phyloP scores from a whole-genome alignment of 345 rosid genomes.

The Gossypium thurberi region DNA sequence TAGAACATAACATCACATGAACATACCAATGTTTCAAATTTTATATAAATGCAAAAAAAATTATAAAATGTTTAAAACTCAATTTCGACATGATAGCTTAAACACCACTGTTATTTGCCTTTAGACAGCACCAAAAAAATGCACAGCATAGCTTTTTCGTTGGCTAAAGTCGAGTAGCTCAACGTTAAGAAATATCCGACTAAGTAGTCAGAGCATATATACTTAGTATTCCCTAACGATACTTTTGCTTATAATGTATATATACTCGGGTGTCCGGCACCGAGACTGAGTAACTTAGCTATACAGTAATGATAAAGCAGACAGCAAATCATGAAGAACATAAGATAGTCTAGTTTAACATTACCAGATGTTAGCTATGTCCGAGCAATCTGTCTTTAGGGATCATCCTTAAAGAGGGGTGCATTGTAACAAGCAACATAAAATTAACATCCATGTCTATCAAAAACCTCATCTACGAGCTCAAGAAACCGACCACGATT shows the following conservation, averaged over 20 bases:
- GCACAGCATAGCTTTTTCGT: too few species aligned
- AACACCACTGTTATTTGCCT: too few species aligned
- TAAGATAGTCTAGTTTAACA: background rate
- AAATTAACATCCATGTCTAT: slow-evolving; percentile 30
- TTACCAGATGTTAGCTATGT: slow-evolving; percentile 19
- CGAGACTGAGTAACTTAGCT: background rate
- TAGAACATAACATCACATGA: too few species aligned
- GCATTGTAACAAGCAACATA: slow-evolving; percentile 16
- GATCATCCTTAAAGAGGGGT: slow-evolving; percentile 6
- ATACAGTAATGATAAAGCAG: background rate
- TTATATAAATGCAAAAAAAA: too few species aligned
- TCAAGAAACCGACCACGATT: slow-evolving; percentile 14
- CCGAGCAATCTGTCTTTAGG: slow-evolving; percentile 4
- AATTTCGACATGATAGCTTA: too few species aligned
- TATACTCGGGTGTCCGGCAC: background rate
- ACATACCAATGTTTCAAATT: too few species aligned
- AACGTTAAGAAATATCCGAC: too few species aligned
- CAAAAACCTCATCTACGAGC: slow-evolving; percentile 24
- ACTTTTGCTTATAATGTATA: background rate
- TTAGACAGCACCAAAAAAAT: too few species aligned
- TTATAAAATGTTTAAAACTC: too few species aligned
- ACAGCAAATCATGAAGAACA: background rate
- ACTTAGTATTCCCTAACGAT: too few species aligned
- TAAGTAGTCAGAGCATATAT: too few species aligned
- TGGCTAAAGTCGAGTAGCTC: too few species aligned